Conservation (phyloP, 352 stramenopile species). For the Globisporangium takayamanum region DNA sequence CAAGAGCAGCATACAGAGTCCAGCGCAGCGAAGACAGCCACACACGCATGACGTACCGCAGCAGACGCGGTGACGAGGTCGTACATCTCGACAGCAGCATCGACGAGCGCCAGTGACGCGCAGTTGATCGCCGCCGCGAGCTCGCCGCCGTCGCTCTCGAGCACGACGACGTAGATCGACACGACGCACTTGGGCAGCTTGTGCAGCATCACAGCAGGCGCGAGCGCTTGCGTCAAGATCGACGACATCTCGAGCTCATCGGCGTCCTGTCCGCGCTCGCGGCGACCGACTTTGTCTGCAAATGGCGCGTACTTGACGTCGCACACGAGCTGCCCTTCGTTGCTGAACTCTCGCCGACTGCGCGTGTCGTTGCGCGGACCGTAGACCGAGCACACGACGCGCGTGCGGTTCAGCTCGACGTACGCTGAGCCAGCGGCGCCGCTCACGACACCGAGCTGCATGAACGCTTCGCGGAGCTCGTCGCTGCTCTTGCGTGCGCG, state of each 20-base stretch:
- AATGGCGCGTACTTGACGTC: constrained; percentile 88
- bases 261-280: constrained; percentile 64
- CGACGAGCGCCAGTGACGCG: constrained; percentile 82
- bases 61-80: constrained; percentile 82
- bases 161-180: constrained; percentile 85
- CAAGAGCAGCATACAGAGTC: not conserved
- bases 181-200: constrained; percentile 88
- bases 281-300: constrained; percentile 46
- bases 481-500: constrained; percentile 42
- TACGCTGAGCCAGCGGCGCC: constrained; percentile 85
- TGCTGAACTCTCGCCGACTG: constrained; percentile 73
- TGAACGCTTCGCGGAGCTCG: constrained; percentile 83
- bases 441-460: constrained; percentile 75
- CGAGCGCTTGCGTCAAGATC: constrained; percentile 67
- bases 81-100: constrained; percentile 90
- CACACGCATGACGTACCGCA: constrained; percentile 19
- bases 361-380: constrained; percentile 76
- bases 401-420: constrained; percentile 83
- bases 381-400: constrained; percentile 86
- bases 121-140: constrained; percentile 80
- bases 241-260: constrained; percentile 80
- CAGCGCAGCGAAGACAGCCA: not conserved
- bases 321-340: constrained; percentile 82
- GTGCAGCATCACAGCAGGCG: constrained; percentile 77
- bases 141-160: constrained; percentile 81